Base-by-base conservation (phyloP, 164 flowering plant genomes). In the Cinnamomum micranthum region DNA sequence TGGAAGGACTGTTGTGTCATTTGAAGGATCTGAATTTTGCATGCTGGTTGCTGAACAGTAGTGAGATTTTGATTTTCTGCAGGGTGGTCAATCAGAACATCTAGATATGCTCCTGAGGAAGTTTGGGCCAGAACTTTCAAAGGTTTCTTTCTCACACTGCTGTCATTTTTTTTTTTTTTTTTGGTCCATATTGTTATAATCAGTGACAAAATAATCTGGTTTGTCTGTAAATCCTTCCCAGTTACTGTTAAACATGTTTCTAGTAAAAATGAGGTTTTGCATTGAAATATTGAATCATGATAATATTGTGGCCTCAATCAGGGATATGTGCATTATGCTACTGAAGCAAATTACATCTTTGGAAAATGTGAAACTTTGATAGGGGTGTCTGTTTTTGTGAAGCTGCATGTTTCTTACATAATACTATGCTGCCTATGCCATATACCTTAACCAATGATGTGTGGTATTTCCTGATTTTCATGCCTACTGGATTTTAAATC, bases 41-140 rank as follows among this genome's bases (percentile, higher is more conserved):
- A 12, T 6, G 6, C 52, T 24, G 17, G 25, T n/a, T 68, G 15
- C 12, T 2, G 28, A 50, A 28, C 6, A 50, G 17, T 27, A 19
- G 24, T 68, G 73, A 41, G n/a, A 3, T 12, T n/a, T 70, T 64
- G 33, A 58, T 55, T 55, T 76, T 33, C 11, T 73, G 67, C 85
- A 91, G 92, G 81, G 41, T 24, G 82, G 77, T 76, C 82, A 77
- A 50, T 79, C 85, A 68, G 75, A 63, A 31, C 87, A 80, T 71
- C 65, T 87, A 24, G 84, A 88, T 72, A 85, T 86, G 6, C 78
- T 88, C 28, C 77, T 92, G 33, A 76, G 50, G 77, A 81, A 81
- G 81, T 78, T 89, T 47, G 83, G 55, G 60, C 91, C 97, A 35
- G 62, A 81, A 27, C 59, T 88, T 73, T 69, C 88, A 68, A 88